Base-by-base conservation (phyloP, 257 asterid species). In the Misopates orontium region DNA sequence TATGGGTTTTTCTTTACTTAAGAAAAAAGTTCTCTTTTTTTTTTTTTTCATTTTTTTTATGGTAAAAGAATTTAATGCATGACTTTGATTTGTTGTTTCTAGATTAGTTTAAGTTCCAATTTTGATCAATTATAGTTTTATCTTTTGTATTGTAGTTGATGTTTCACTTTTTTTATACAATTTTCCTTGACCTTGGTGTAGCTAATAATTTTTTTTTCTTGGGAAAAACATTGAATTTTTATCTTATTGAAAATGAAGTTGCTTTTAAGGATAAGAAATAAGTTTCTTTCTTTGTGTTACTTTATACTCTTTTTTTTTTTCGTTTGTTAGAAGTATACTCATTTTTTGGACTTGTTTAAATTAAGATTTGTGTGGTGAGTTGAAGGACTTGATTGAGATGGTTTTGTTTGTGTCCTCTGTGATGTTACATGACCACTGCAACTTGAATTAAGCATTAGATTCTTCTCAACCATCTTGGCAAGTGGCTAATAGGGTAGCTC, bases 351-450 rank as follows among this genome's bases (percentile, higher is more conserved):
- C 62, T 65, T 62, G 47, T 74, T 60, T 60, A 74, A 57, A 71
- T 76, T 76, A 58, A 41, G 71, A 59, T 63, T 41, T 57, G 47
- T 19, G 60, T 60, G 50, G 65, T 60, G 36, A 23, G 32, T 40
- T 41, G n/a, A 17, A 41, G 19, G 24, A 25, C 56, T 74, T 50
- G 67, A 77, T 65, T 49, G 71, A 36, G 78, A 74, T 57, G 24
- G 72, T 23, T 75, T 56, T 52, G 65, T 68, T 59, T 76, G 58
- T 44, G 23, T 64, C n/a, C 23, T 60, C 17, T n/a, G 25, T 66
- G 75, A 71, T 66, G 73, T 71, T 68, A 71, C 71, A 56, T 66
- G 17, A 28, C 70, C 63, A n/a, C 75, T 44, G 63, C 64, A 21
- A 44, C 56, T 31, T 62, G 39, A 45, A 11, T 18, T 17, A 17